Base-by-base conservation (phyloP, 129 eudicot species). In the Flaveria linearis region DNA sequence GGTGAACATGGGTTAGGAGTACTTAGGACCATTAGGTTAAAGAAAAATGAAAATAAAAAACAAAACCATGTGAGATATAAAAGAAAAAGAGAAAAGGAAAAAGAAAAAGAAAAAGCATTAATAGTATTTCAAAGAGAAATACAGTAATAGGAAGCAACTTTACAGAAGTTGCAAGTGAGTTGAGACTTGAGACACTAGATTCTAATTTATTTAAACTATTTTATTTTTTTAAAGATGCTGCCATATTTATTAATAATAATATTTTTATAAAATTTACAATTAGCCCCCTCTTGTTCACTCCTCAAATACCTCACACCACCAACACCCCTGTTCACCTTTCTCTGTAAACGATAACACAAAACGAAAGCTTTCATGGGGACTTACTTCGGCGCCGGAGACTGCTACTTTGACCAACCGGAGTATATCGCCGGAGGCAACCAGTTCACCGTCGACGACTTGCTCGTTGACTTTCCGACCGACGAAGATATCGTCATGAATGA, bases 381-480 rank as follows among this genome's bases (percentile, higher is more conserved):
- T 75, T 83, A 83, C 30, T 82, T 84, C 74, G 84, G 82, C 15
- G 75, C 82, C 77, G 76, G 69, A 39, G 78, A 84, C n/a, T 36
- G 78, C 43, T 75, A 82, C 85, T 46, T 52, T 25, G 74, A 83
- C 51, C 82, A 80, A 22, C 85, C 78, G 22, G 78, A 76, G 16
- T 57, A 18, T 14, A 51, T 33, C 74, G 68, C 70, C 74, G 66
- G 56, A 55, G 64, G 61, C 61, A 82, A 88, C 39, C 87, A 86
- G 6, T 90, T 90, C 60, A 67, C 81, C 9, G 75, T 93, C 20
- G 98, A 93, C 56, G 98, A 93, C 77, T 53, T 90, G 69, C 89
- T 93, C 16, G 22, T 80, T 49, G 92, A 90, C 58, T 88, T 90
- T 73, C 81, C 98, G 69, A 87, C 70, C 66, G 96, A 89, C 17